These are phyloP conservation scores for Castanea mollissima DNA, from an alignment of 306 rosid genomes.

Conservation along the genomic window DNA sequence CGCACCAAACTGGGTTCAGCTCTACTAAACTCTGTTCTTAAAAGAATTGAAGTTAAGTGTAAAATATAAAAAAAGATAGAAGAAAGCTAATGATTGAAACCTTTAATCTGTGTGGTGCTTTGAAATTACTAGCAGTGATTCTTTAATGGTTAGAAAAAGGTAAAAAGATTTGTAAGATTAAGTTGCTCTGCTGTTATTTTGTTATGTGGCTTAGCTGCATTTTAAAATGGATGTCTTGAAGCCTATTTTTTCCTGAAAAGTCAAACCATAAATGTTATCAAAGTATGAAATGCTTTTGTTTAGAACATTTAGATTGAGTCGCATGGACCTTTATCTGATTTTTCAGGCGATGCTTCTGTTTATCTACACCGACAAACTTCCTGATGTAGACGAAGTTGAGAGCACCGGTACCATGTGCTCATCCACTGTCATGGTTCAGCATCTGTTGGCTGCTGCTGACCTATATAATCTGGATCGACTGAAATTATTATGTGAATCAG, in stretches of 20 bases:
- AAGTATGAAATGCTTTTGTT: not conserved
- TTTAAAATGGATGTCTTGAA: not conserved
- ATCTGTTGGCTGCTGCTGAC: slow-evolving; percentile 83
- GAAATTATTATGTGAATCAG: slow-evolving; percentile 69
- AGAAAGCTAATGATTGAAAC: not conserved
- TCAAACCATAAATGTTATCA: not conserved
- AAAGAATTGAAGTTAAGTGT: not conserved
- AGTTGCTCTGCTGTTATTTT: not conserved
- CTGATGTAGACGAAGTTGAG: slow-evolving; percentile 55
- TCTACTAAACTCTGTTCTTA: no score
- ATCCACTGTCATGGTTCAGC: slow-evolving; percentile 73
- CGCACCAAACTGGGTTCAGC: no score
- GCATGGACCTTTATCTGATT: slow-evolving; percentile 10
- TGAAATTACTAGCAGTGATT: not conserved
- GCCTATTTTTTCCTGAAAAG: not conserved
- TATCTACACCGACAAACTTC: slow-evolving; percentile 68
- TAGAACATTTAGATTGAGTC: slow-evolving; percentile 15
- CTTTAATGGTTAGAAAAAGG: not conserved
- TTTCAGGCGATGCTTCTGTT: slow-evolving; percentile 83
- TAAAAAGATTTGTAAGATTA: not conserved
- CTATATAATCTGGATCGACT: slow-evolving; percentile 73
- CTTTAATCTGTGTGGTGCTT: not conserved
- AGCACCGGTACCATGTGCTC: slow-evolving; percentile 57
- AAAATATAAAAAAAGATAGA: not conserved
- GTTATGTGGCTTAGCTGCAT: not conserved